Evolutionary conservation across 257 asterid genomes (phyloP).

Genomic region (Solanum appendiculatum): DNA sequence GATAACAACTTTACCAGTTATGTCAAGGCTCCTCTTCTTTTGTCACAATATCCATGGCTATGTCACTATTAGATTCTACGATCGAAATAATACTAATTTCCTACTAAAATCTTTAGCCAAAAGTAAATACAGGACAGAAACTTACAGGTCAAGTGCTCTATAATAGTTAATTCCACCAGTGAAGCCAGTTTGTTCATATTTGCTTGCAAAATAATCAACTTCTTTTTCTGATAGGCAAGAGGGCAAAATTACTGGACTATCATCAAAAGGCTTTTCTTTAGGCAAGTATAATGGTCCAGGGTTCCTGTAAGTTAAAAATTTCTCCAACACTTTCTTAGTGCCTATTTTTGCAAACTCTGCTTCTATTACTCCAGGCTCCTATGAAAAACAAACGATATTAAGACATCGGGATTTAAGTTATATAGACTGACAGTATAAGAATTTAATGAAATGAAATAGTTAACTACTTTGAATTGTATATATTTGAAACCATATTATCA

Average conservation of each 20-base stretch:
- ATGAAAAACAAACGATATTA: neutral
- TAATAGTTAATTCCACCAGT: conserved; percentile 20
- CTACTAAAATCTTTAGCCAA: neutral
- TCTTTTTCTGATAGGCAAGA: conserved; percentile 20
- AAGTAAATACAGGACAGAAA: neutral
- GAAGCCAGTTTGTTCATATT: conserved; percentile 15
- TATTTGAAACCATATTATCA: neutral
- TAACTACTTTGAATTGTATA: neutral
- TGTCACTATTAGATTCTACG: neutral
- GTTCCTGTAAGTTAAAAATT: neutral
- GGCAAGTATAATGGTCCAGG: conserved; percentile 22
- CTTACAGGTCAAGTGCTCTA: conserved; percentile 24
- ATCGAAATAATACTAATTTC: neutral
- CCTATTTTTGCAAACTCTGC: conserved; percentile 16
- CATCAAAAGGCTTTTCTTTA: conserved; percentile 10
- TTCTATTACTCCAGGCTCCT: conserved; percentile 26
- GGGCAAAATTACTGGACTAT: conserved; percentile 1
- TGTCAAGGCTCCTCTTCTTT: neutral
- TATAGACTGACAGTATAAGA: neutral
- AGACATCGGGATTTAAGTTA: neutral
- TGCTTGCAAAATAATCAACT: conserved; percentile 5
- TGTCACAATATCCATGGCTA: neutral
- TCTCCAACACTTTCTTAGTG: conserved; percentile 5
- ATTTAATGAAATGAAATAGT: neutral
- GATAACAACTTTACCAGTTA: neutral